phyloP scores from a whole-genome alignment of 306 rosid genomes.

The Ziziphus jujuba region DNA sequence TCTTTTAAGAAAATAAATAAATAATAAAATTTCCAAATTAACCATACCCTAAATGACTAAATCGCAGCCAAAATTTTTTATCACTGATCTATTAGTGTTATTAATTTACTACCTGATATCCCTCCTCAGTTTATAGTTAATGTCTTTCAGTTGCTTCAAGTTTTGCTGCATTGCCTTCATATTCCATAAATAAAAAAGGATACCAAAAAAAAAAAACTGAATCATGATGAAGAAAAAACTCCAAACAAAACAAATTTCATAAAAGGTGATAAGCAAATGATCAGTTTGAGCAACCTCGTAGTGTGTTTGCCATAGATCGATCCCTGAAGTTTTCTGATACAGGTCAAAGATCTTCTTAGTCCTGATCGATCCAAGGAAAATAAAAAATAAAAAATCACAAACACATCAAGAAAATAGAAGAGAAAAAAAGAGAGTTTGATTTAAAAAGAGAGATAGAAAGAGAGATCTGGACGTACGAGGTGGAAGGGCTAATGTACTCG shows the following conservation, averaged over 20 bases:
- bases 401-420: background rate
- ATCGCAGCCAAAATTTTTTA: too few relatives aligned
- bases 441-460: background rate
- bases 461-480: constrained; percentile 30
- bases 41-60: too few relatives aligned
- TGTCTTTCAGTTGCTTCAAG: constrained; percentile 57
- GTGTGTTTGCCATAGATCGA: constrained; percentile 73
- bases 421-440: background rate
- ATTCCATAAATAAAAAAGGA: constrained; percentile 1
- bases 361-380: constrained; percentile 19
- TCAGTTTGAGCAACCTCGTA: constrained; percentile 50
- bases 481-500: constrained; percentile 59
- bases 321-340: constrained; percentile 52
- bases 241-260: background rate
- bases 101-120: constrained; percentile 56
- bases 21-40: background rate
- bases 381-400: too few relatives aligned
- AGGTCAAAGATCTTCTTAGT: constrained; percentile 62
- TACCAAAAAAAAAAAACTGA: background rate
- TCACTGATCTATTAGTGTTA: background rate
- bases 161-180: constrained; percentile 68
- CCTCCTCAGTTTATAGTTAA: constrained; percentile 59
- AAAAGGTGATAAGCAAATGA: background rate
- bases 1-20: background rate
- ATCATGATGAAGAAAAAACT: background rate